Evolutionary conservation across 176 grass and related monocot genomes (phyloP).

Genomic region (Alopecurus myosuroides): DNA sequence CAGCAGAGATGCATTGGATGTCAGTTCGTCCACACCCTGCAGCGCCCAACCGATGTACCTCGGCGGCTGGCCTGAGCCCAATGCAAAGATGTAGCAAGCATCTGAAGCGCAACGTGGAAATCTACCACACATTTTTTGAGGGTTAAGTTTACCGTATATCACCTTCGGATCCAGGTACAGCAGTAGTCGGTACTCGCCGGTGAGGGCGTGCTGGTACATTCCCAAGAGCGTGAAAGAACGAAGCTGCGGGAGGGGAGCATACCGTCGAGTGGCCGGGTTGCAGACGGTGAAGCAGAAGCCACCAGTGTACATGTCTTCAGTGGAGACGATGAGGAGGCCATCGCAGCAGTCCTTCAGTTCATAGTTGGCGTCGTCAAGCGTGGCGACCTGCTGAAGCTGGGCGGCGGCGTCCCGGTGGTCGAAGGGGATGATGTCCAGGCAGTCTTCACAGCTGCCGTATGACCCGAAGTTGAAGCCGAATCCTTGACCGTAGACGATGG

Average conservation of each 20-base stretch:
- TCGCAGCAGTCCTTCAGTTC: background rate
- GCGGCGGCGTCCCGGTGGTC: background rate
- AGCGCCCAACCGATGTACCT: background rate
- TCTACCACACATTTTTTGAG: too few relatives aligned
- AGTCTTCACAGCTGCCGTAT: background rate
- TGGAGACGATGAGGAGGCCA: background rate
- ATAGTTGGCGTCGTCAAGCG: background rate
- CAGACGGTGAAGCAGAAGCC: background rate
- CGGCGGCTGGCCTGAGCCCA: background rate
- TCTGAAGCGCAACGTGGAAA: background rate
- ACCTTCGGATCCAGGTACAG: background rate
- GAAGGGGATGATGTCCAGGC: background rate
- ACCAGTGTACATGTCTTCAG: background rate
- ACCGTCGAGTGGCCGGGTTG: background rate
- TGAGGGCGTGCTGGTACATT: background rate
- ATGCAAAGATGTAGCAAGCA: background rate
- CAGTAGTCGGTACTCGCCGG: background rate
- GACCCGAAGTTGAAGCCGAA: background rate
- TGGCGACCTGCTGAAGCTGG: background rate
- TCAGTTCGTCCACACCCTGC: background rate
- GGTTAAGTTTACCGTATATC: too few relatives aligned
- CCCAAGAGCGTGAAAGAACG: background rate
- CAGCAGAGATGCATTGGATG: background rate
- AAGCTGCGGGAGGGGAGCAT: background rate
- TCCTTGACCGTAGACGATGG: background rate